Conservation (phyloP, 305 asterid species). For the Caryopteris hybrid region DNA sequence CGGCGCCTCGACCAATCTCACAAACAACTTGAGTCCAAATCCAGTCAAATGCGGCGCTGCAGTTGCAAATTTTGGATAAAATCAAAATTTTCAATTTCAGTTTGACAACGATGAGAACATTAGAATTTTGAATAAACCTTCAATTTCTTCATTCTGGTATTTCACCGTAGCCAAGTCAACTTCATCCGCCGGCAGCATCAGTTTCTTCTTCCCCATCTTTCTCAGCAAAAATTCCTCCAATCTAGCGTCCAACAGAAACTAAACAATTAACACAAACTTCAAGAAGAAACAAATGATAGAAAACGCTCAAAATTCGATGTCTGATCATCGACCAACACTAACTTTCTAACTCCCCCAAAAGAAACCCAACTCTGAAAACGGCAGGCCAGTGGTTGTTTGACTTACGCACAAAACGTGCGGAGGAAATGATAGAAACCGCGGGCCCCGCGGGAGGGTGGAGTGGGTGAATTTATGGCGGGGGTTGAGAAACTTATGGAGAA, state of each 20-base stretch:
- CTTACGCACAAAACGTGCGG: neutral
- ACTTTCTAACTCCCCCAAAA: neutral
- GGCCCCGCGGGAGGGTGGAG: neutral
- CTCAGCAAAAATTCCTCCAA: neutral
- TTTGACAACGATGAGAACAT: neutral
- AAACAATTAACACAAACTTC: neutral
- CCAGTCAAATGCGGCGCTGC: slow-evolving; percentile 98
- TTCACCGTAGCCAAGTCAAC: slow-evolving; percentile 66
- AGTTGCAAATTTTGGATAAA: slow-evolving; percentile 12
- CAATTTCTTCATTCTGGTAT: slow-evolving; percentile 53
- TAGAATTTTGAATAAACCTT: slow-evolving; percentile 36
- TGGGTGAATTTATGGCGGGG: neutral
- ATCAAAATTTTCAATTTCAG: neutral
- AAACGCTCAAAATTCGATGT: neutral
- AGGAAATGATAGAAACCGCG: slow-evolving; percentile 1
- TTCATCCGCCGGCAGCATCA: slow-evolving; percentile 71
- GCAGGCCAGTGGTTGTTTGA: neutral
- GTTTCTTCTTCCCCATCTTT: slow-evolving; percentile 68
- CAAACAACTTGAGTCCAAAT: slow-evolving; percentile 51
- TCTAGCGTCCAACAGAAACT: neutral
- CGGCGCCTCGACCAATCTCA: slow-evolving; percentile 63
- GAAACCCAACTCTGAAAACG: neutral
- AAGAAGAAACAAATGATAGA: neutral
- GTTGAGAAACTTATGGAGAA: neutral
- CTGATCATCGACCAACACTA: slow-evolving; percentile 3